Evolutionary conservation across 2,329 filamentous ascomycete species (phyloP).

Genomic region (Clonostachys solani): DNA sequence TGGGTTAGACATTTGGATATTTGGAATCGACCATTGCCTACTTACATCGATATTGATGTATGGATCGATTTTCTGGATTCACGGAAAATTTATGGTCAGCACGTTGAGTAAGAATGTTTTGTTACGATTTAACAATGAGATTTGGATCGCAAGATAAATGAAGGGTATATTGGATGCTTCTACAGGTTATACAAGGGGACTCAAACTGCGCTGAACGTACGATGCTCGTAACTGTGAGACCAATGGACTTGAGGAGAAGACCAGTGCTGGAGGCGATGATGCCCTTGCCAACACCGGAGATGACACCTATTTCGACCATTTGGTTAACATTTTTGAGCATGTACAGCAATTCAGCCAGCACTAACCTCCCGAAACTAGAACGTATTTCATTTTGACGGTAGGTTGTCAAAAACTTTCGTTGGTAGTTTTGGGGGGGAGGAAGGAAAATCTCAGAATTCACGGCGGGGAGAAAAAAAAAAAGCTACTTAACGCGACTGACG

Average conservation of each 20-base stretch:
- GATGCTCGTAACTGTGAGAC: slow-evolving; percentile 59
- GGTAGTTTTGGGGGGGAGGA: too few species aligned
- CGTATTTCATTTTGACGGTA: slow-evolving; percentile 68
- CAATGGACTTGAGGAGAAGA: slow-evolving; percentile 74
- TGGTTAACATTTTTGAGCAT: neutral
- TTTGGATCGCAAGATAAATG: neutral
- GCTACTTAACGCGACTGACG: too few species aligned
- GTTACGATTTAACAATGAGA: too few species aligned
- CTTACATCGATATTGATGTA: slow-evolving; percentile 31
- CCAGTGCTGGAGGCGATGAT: slow-evolving; percentile 41
- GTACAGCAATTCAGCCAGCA: slow-evolving; percentile 6
- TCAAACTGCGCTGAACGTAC: slow-evolving; percentile 27
- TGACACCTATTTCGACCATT: slow-evolving; percentile 22
- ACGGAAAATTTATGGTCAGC: slow-evolving; percentile 16
- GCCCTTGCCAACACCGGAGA: slow-evolving; percentile 43
- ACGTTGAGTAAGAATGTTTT: slow-evolving; percentile 26
- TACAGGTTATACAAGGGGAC: neutral
- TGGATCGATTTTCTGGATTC: slow-evolving; percentile 42
- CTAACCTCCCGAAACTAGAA: slow-evolving; percentile 72
- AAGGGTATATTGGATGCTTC: neutral
- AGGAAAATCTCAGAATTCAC: too few species aligned
- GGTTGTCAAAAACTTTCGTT: neutral
- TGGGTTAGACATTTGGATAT: slow-evolving; percentile 28
- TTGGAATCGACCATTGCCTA: slow-evolving; percentile 1
- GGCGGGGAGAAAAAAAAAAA: too few species aligned